These are phyloP conservation scores for Petunia hybrid DNA, from an alignment of 305 asterid genomes.

Conservation along the genomic window DNA sequence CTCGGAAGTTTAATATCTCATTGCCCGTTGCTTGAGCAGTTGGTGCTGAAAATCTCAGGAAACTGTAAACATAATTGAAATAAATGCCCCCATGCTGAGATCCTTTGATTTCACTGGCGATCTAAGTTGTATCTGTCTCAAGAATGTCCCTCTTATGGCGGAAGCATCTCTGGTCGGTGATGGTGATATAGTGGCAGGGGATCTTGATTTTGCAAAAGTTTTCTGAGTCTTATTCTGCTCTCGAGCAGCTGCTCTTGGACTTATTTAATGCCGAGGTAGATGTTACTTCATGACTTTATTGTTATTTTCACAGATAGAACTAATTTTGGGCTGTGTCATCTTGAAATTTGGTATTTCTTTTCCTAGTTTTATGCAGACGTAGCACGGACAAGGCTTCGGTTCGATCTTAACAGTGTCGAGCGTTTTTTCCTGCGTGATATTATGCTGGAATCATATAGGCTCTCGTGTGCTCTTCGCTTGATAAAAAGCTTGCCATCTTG, in stretches of 20 bases:
- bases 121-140: neutral
- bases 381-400: neutral
- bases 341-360: neutral
- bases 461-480: too few relatives aligned
- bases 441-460: too few relatives aligned
- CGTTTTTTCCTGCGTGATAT: too few relatives aligned
- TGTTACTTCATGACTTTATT: neutral
- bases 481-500: too few relatives aligned
- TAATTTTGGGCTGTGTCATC: neutral
- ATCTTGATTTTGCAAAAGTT: neutral
- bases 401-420: neutral
- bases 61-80: too few relatives aligned
- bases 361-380: neutral
- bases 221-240: neutral
- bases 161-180: neutral
- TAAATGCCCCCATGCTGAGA: too few relatives aligned
- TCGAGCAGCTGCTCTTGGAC: neutral
- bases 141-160: neutral
- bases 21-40: neutral
- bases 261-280: neutral
- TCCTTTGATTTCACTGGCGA: too few relatives aligned
- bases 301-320: neutral
- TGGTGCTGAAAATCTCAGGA: too few relatives aligned
- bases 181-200: neutral
- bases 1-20: too few relatives aligned